phyloP scores from a whole-genome alignment of 106 monocot genomes.

The Dactylorhiza incarnata region DNA sequence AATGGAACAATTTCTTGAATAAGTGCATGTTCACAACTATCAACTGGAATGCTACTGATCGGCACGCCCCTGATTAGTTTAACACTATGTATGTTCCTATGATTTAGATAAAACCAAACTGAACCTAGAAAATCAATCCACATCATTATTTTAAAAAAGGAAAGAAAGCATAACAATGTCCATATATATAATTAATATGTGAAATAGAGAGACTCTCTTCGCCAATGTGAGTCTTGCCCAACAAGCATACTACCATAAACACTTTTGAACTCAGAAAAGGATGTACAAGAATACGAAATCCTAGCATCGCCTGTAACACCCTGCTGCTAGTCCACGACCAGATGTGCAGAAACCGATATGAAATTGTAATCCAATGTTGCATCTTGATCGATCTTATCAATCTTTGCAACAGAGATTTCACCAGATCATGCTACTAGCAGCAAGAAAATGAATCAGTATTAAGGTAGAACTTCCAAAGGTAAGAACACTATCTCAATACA shows the following conservation, averaged over 20 bases:
- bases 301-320: background rate
- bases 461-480: background rate
- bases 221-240: background rate
- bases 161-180: no score
- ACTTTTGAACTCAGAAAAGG: background rate
- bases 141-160: no score
- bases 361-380: background rate
- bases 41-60: no score
- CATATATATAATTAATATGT: no score
- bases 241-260: background rate
- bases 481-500: background rate
- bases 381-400: constrained; percentile 2
- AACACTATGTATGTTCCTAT: no score
- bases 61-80: no score
- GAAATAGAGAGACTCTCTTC: background rate
- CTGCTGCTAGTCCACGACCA: background rate
- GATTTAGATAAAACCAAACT: no score
- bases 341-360: background rate
- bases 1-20: no score
- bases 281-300: background rate
- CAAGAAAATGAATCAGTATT: constrained; percentile 8
- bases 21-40: no score
- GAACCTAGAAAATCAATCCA: no score
- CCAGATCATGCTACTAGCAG: background rate
- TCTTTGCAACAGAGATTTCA: background rate